A percentile compares a stretch with the other conserved stretches of the same genome.
phyloP scores from a whole-genome alignment of 2,329 filamentous ascomycete genomes.

The Lecanicillium sp. region DNA sequence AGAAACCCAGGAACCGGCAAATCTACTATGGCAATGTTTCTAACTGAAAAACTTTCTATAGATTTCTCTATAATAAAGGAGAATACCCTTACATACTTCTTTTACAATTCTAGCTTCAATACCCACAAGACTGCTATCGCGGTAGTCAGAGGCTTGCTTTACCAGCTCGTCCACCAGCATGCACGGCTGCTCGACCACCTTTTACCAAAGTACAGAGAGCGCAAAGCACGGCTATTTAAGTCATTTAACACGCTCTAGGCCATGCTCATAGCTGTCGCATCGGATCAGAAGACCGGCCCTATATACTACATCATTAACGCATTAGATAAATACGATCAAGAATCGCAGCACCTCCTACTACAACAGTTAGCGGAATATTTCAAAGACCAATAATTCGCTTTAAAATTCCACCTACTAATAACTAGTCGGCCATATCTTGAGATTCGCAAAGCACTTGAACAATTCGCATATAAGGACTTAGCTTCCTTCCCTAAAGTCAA shows the following conservation, averaged over 20 bases:
- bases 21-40: conserved; percentile 15
- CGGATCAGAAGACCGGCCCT: conserved; percentile 11
- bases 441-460: conserved; percentile 9
- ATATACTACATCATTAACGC: conserved; percentile 16
- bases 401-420: conserved; percentile 11
- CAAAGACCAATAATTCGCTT: neutral
- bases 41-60: conserved; percentile 13
- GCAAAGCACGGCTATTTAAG: conserved; percentile 10
- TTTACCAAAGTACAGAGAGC: conserved; percentile 13
- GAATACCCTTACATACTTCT: conserved; percentile 16
- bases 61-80: conserved; percentile 4
- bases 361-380: conserved; percentile 11
- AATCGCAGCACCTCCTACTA: conserved; percentile 11
- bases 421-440: conserved; percentile 14
- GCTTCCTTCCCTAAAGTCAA: conserved; percentile 13
- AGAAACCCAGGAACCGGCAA: conserved; percentile 16
- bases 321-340: conserved; percentile 14
- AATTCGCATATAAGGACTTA: conserved; percentile 14
- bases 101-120: conserved; percentile 15
- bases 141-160: conserved; percentile 16
- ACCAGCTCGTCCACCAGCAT: conserved; percentile 14
- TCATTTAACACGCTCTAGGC: conserved; percentile 15
- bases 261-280: conserved; percentile 10
- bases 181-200: conserved; percentile 11
- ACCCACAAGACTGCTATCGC: conserved; percentile 14